These are phyloP conservation scores for Thymus mandschuricus DNA, from an alignment of 257 asterid genomes.

Conservation along the genomic window DNA sequence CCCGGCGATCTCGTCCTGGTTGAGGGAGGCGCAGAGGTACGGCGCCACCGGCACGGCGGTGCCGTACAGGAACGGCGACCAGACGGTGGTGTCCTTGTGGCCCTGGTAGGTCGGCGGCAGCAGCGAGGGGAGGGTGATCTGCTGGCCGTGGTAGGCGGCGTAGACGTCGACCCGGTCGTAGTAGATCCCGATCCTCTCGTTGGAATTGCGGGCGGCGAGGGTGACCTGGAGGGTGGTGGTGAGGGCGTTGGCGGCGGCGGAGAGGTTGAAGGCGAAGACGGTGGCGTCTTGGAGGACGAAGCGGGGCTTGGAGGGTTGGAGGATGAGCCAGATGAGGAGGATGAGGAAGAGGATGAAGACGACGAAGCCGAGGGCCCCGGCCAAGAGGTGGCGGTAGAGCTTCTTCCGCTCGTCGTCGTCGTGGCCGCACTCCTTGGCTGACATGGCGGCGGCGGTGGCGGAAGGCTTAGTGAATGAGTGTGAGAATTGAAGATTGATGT, in stretches of 20 bases:
- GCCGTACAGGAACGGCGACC: constrained; percentile 67
- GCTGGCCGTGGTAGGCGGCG: constrained; percentile 62
- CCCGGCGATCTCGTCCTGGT: constrained; percentile 52
- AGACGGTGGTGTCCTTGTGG: constrained; percentile 54
- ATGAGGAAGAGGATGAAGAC: constrained; percentile 45
- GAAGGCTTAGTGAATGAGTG: not conserved
- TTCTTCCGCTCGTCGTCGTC: constrained; percentile 36
- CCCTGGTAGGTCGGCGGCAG: constrained; percentile 55
- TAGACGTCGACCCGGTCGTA: constrained; percentile 56
- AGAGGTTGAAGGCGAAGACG: constrained; percentile 56
- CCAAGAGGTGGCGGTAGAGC: constrained; percentile 43
- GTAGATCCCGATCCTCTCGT: constrained; percentile 49
- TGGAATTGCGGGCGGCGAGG: constrained; percentile 54
- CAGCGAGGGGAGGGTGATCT: constrained; percentile 54
- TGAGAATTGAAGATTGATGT: not conserved
- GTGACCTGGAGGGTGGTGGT: constrained; percentile 60
- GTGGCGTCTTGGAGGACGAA: constrained; percentile 72
- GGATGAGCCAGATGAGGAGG: constrained; percentile 53
- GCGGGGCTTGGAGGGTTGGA: constrained; percentile 61
- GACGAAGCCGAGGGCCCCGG: constrained; percentile 27
- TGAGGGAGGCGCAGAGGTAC: constrained; percentile 32
- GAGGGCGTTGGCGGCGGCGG: constrained; percentile 41
- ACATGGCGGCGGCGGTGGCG: constrained; percentile 35
- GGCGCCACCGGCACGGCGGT: constrained; percentile 54
- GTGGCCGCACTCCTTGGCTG: constrained; percentile 57